A percentile compares a stretch with the other conserved stretches of the same genome.
Evolutionary conservation across 345 rosid species (phyloP).

Genomic region (Syzygium aqueum): DNA sequence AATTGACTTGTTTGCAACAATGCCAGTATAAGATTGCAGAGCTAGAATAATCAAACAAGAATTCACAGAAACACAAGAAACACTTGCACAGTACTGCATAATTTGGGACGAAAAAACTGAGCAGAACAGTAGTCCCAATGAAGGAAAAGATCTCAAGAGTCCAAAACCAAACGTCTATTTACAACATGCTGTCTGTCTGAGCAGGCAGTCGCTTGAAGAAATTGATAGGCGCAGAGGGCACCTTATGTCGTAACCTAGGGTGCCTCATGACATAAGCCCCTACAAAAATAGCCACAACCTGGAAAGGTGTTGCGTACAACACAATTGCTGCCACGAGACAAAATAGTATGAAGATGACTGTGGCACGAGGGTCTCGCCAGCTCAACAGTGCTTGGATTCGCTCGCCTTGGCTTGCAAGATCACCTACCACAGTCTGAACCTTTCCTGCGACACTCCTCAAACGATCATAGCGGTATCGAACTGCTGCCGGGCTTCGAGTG

Average conservation of each 20-base stretch:
- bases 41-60: not conserved
- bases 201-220: constrained; percentile 88
- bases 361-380: constrained; percentile 96
- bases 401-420: constrained; percentile 90
- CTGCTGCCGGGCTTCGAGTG: constrained; percentile 25
- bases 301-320: constrained; percentile 67
- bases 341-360: constrained; percentile 51
- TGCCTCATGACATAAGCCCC: constrained; percentile 77
- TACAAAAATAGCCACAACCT: constrained; percentile 44
- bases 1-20: not conserved
- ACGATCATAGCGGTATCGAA: constrained; percentile 72
- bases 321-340: constrained; percentile 63
- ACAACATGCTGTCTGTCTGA: constrained; percentile 75
- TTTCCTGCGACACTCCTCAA: constrained; percentile 72
- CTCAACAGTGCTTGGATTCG: constrained; percentile 65
- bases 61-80: not conserved
- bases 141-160: not conserved
- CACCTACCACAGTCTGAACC: constrained; percentile 86
- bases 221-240: constrained; percentile 58
- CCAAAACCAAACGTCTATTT: constrained; percentile 2
- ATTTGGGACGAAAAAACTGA: not conserved
- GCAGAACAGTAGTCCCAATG: not conserved
- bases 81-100: not conserved
- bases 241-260: constrained; percentile 68
- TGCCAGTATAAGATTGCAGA: not conserved